Conservation (phyloP, 345 rosid species). For the Aethionema arabicum region DNA sequence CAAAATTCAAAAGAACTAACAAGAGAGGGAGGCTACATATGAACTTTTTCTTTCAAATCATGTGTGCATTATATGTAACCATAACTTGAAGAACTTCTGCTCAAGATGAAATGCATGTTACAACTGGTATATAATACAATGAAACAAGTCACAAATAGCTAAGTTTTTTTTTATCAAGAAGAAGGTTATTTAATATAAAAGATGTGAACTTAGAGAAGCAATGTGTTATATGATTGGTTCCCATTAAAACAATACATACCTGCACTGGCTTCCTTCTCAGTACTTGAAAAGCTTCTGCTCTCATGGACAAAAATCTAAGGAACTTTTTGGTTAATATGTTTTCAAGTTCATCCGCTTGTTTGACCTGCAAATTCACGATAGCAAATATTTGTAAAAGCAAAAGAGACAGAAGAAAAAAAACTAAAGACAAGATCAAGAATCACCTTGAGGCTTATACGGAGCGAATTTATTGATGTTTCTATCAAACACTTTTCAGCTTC, state of each 20-base stretch:
- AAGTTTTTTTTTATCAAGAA: constrained; percentile 6
- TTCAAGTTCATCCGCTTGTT: constrained; percentile 97
- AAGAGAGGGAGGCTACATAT: not conserved
- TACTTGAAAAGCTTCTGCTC: constrained; percentile 98
- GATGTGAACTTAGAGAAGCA: not conserved
- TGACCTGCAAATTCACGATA: constrained; percentile 52
- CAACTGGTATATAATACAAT: constrained; percentile 7
- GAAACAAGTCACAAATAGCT: not conserved
- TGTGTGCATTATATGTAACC: not conserved
- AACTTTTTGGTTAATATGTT: constrained; percentile 89
- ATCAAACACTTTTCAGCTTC: constrained; percentile 96
- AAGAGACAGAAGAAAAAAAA: not conserved
- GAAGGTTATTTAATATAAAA: not conserved
- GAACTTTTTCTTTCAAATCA: not conserved
- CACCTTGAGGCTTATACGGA: constrained; percentile 96
- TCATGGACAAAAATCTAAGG: constrained; percentile 97
- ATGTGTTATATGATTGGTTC: too few species aligned
- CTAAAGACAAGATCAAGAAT: constrained; percentile 20
- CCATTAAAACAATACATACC: constrained; percentile 37
- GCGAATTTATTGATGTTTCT: constrained; percentile 93
- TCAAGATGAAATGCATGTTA: constrained; percentile 17
- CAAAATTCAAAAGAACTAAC: not conserved
- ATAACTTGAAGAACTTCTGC: constrained; percentile 1
- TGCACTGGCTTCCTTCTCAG: constrained; percentile 94
- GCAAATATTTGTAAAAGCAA: not conserved